phyloP scores from a whole-genome alignment of 225 moss, liverwort and hornwort species.

The Bryum argenteum region DNA sequence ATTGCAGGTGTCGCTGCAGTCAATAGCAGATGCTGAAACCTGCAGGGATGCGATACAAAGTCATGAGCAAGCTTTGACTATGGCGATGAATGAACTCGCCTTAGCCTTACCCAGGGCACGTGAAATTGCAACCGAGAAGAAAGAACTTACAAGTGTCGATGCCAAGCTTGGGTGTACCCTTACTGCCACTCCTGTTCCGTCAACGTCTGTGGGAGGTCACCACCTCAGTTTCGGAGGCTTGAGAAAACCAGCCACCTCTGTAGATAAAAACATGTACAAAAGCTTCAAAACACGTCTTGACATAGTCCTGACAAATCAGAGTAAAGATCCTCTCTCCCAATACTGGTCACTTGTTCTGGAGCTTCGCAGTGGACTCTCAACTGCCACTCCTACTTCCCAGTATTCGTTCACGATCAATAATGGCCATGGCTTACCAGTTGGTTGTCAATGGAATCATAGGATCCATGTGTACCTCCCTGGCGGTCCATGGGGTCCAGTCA shows the following conservation, averaged over 20 bases:
- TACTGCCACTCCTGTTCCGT: constrained; percentile 43
- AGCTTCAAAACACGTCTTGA: constrained; percentile 39
- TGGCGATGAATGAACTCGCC: constrained; percentile 75
- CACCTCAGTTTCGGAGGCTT: constrained; percentile 56
- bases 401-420: constrained; percentile 61
- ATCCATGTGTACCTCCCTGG: constrained; percentile 64
- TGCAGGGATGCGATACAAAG: constrained; percentile 53
- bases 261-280: constrained; percentile 21
- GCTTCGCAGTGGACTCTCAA: constrained; percentile 53
- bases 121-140: constrained; percentile 39
- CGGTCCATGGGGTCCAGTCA: constrained; percentile 57
- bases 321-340: constrained; percentile 57
- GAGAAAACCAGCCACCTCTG: constrained; percentile 22
- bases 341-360: constrained; percentile 74
- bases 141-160: constrained; percentile 20
- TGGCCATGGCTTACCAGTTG: constrained; percentile 65
- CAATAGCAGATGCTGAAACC: constrained; percentile 59
- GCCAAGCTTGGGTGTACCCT: constrained; percentile 43
- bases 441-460: constrained; percentile 56
- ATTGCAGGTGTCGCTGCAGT: constrained; percentile 61
- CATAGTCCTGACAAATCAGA: constrained; percentile 53
- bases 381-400: constrained; percentile 40
- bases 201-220: constrained; percentile 31
- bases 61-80: constrained; percentile 56
- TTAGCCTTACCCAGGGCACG: constrained; percentile 54